Conservation (phyloP, 2,329 filamentous ascomycete genomes). For the Colletotrichum orbiculare region DNA sequence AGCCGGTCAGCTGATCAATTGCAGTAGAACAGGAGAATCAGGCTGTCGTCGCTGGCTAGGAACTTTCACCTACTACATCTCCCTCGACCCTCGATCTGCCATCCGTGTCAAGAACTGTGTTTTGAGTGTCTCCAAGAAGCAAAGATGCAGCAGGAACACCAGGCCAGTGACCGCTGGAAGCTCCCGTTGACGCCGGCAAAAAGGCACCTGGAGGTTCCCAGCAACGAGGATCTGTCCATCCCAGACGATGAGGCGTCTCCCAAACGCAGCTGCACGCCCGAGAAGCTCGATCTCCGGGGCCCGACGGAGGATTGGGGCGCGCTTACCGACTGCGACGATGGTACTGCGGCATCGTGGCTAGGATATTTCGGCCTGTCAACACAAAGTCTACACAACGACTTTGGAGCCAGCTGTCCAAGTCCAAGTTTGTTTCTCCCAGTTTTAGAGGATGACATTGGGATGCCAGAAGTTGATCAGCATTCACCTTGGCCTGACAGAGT, state of each 20-base stretch:
- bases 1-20: too few species aligned
- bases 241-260: neutral
- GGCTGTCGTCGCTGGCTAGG: too few species aligned
- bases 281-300: neutral
- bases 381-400: neutral
- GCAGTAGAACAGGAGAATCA: too few species aligned
- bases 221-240: too few species aligned
- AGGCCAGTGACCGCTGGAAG: too few species aligned
- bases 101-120: too few species aligned
- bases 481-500: rapidly evolving
- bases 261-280: neutral
- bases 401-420: neutral
- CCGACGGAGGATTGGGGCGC: neutral
- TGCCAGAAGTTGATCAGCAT: neutral
- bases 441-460: neutral
- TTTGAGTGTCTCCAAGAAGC: too few species aligned
- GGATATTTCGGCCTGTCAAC: neutral
- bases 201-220: too few species aligned
- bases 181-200: too few species aligned
- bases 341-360: neutral
- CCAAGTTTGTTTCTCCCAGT: rapidly evolving
- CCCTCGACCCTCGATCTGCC: too few species aligned
- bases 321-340: neutral
- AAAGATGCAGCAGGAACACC: too few species aligned
- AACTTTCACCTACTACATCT: too few species aligned